Percentiles rank a stretch among this genome's conserved stretches.
Evolutionary conservation across 1,284 basidiomycete genomes (phyloP).

Genomic region (Limonomyces culmigenus): DNA sequence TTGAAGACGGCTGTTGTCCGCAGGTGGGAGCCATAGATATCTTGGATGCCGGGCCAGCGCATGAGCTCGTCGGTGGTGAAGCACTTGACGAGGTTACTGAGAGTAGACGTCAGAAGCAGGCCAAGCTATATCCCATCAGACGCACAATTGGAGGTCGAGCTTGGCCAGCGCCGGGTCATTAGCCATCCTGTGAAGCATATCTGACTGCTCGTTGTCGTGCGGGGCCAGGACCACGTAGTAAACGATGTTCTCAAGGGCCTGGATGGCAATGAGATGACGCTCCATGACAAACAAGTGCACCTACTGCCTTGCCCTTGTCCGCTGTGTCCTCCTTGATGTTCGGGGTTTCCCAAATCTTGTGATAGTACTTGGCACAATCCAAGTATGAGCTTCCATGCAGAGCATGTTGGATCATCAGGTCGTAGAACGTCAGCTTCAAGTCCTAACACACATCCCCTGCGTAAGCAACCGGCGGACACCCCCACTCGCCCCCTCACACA

Average conservation of each 20-base stretch:
- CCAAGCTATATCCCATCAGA: constrained; percentile 6
- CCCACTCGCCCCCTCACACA: too few relatives aligned
- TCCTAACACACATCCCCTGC: too few relatives aligned
- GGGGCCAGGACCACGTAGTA: constrained; percentile 90
- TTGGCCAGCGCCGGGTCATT: constrained; percentile 52
- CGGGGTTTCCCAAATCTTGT: constrained; percentile 94
- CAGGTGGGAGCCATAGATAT: constrained; percentile 76
- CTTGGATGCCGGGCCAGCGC: constrained; percentile 95
- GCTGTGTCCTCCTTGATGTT: constrained; percentile 71
- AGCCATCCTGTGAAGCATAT: constrained; percentile 86
- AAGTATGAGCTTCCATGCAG: constrained; percentile 77
- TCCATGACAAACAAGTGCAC: constrained; percentile 11
- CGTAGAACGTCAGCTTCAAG: constrained; percentile 91
- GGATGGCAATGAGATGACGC: constrained; percentile 5
- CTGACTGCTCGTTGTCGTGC: constrained; percentile 93
- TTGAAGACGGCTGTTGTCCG: constrained; percentile 73
- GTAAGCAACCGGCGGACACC: not conserved
- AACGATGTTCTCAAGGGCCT: constrained; percentile 88
- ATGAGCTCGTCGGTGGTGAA: constrained; percentile 93
- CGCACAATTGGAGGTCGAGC: constrained; percentile 76
- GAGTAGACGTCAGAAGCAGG: constrained; percentile 4
- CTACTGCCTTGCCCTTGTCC: constrained; percentile 57
- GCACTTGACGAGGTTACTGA: constrained; percentile 90
- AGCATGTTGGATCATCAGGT: constrained; percentile 90
- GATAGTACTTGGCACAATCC: constrained; percentile 89